These are phyloP conservation scores for Artomyces pyxidatus DNA, from an alignment of 768 basidiomycete species.

Conservation along the genomic window DNA sequence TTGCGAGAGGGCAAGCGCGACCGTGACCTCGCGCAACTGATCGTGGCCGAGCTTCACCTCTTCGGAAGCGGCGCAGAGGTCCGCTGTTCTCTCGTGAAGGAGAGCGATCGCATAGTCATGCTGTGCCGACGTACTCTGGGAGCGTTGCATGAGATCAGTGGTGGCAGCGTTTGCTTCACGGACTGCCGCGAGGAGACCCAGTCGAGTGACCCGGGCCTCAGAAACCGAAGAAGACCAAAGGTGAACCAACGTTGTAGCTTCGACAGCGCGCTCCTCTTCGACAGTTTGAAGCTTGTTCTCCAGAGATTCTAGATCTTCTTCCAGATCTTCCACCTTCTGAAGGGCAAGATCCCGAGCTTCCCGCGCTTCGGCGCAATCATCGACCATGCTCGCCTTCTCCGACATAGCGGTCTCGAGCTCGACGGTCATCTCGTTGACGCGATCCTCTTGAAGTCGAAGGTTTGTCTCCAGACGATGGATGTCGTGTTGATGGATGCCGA, in stretches of 20 bases:
- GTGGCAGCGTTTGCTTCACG: neutral
- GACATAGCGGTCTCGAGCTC: conserved; percentile 60
- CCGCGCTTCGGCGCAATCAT: conserved; percentile 74
- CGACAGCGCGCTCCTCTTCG: conserved; percentile 19
- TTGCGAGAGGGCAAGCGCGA: conserved; percentile 1
- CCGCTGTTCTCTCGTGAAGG: neutral
- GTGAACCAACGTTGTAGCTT: conserved; percentile 20
- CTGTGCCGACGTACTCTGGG: neutral
- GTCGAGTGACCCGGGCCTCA: conserved; percentile 2
- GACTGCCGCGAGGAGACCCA: neutral
- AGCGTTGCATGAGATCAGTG: neutral
- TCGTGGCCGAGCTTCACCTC: neutral
- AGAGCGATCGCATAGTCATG: neutral
- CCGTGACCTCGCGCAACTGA: neutral
- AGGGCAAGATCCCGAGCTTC: conserved; percentile 64
- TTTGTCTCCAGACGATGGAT: conserved; percentile 72
- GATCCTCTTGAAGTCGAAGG: conserved; percentile 64
- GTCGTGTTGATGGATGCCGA: conserved; percentile 74
- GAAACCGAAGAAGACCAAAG: conserved; percentile 14
- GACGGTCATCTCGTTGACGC: conserved; percentile 56
- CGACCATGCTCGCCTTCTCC: conserved; percentile 75
- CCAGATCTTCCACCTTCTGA: conserved; percentile 46
- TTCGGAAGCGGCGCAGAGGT: conserved; percentile 1
- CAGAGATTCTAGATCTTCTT: conserved; percentile 49
- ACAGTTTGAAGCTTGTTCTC: conserved; percentile 20